Evolutionary conservation across 352 stramenopile genomes (phyloP).

Genomic region (Thalassiosira livingstoniorum): DNA sequence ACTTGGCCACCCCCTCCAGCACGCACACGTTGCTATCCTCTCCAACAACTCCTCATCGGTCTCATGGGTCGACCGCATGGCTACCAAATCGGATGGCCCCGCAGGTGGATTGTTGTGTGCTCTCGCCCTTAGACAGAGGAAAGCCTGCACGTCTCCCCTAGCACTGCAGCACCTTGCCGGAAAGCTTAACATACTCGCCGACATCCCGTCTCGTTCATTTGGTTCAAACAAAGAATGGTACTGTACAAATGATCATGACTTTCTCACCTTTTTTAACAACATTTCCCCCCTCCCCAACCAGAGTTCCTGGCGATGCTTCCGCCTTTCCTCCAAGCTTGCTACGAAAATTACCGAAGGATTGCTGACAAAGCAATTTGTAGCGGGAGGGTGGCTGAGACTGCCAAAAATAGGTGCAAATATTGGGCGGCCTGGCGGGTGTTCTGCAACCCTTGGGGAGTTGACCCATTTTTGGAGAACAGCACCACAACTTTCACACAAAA

Average conservation of each 20-base stretch:
- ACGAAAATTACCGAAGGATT: slow-evolving; percentile 37
- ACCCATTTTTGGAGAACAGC: slow-evolving; percentile 27
- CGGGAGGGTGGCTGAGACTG: slow-evolving; percentile 53
- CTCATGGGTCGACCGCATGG: too few species aligned
- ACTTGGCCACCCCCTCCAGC: too few species aligned
- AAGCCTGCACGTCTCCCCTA: too few species aligned
- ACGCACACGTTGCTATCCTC: too few species aligned
- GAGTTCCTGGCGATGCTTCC: slow-evolving; percentile 48
- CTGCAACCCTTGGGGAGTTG: slow-evolving; percentile 36
- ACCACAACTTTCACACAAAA: background rate
- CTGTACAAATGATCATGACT: slow-evolving; percentile 23
- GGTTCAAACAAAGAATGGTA: slow-evolving; percentile 31
- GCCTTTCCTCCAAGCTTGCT: slow-evolving; percentile 23
- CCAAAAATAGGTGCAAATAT: slow-evolving; percentile 33
- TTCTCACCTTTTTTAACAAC: slow-evolving; percentile 43
- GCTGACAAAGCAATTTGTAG: slow-evolving; percentile 32
- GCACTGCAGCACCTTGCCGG: slow-evolving; percentile 33
- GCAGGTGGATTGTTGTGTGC: too few species aligned
- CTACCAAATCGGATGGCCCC: too few species aligned
- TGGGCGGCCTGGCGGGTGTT: slow-evolving; percentile 38
- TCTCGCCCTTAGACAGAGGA: too few species aligned
- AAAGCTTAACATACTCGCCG: too few species aligned
- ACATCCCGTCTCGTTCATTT: slow-evolving; percentile 53
- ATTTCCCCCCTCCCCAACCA: slow-evolving; percentile 40
- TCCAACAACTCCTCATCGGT: too few species aligned